A percentile compares a stretch with the other conserved stretches of the same genome.
Conservation (phyloP, 2,329 filamentous ascomycete genomes). For the Trichoderma breve region DNA sequence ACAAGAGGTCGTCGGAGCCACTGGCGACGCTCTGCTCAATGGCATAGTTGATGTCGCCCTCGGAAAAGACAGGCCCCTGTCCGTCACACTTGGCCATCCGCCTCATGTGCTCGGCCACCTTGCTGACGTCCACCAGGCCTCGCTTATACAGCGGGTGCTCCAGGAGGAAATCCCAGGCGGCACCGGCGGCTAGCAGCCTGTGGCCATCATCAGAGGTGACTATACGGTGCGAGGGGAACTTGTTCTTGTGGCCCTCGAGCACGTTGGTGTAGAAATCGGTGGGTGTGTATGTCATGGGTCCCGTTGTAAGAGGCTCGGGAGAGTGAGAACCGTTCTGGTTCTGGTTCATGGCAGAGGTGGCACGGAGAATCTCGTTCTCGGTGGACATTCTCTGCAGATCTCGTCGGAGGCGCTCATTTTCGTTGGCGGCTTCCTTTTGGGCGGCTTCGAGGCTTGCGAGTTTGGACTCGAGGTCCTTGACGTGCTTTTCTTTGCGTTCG, state of each 20-base stretch:
- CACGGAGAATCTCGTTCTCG: slow-evolving; percentile 89
- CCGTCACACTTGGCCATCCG: slow-evolving; percentile 77
- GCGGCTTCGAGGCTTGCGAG: slow-evolving; percentile 73
- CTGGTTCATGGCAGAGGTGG: slow-evolving; percentile 57
- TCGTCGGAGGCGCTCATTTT: slow-evolving; percentile 83
- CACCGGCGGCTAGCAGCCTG: slow-evolving; percentile 68
- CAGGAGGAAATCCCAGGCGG: slow-evolving; percentile 89
- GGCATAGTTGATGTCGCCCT: slow-evolving; percentile 67
- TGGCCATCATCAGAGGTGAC: slow-evolving; percentile 65
- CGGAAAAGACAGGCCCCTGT: slow-evolving; percentile 83
- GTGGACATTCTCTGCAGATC: slow-evolving; percentile 81
- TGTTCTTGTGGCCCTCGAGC: slow-evolving; percentile 60
- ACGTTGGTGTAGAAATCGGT: slow-evolving; percentile 69
- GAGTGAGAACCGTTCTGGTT: slow-evolving; percentile 40
- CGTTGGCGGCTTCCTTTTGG: slow-evolving; percentile 68
- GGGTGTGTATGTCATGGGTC: slow-evolving; percentile 69
- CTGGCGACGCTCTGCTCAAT: slow-evolving; percentile 76
- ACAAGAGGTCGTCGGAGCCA: slow-evolving; percentile 71
- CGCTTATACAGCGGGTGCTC: slow-evolving; percentile 72
- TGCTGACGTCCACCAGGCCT: slow-evolving; percentile 76
- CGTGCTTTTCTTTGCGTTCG: slow-evolving; percentile 90
- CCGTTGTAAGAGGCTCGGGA: slow-evolving; percentile 54
- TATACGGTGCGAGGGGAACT: slow-evolving; percentile 66
- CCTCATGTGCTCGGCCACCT: slow-evolving; percentile 78
- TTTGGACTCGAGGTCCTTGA: slow-evolving; percentile 88